Evolutionary conservation across 352 stramenopile species (phyloP).

Genomic region (Thalassiosira mediterranea): DNA sequence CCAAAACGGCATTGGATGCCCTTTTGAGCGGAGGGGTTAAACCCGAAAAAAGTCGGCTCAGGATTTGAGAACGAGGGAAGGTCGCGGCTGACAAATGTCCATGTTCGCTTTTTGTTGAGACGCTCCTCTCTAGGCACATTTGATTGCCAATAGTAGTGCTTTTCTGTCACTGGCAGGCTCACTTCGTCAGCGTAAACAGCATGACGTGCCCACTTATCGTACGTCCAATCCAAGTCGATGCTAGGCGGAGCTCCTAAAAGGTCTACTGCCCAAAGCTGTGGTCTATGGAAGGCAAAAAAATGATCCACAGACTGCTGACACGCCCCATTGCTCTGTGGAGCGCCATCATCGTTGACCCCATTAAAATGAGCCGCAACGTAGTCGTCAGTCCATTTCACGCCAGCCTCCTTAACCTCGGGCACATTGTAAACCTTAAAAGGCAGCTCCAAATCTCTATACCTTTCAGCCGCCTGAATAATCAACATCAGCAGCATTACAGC

Average conservation of each 20-base stretch:
- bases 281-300: conserved; percentile 80
- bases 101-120: conserved; percentile 30
- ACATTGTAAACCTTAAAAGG: conserved; percentile 83
- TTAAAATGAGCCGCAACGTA: conserved; percentile 75
- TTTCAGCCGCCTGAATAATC: conserved; percentile 46
- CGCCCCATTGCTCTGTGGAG: conserved; percentile 35
- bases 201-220: conserved; percentile 73
- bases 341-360: conserved; percentile 23
- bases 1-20: conserved; percentile 82
- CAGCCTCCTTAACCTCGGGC: conserved; percentile 67
- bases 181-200: conserved; percentile 72
- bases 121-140: conserved; percentile 63
- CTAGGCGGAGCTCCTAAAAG: conserved; percentile 65
- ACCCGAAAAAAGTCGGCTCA: conserved; percentile 69
- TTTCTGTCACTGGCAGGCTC: conserved; percentile 51
- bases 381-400: conserved; percentile 78
- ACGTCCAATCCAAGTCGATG: conserved; percentile 69
- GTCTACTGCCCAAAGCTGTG: conserved; percentile 54
- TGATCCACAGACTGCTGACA: conserved; percentile 74
- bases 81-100: conserved; percentile 76
- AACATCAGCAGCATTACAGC: too few species aligned
- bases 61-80: conserved; percentile 72
- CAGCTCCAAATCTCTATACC: conserved; percentile 73
- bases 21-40: conserved; percentile 70
- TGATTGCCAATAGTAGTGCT: conserved; percentile 79